Conservation (phyloP, 495 filamentous ascomycete species). For the Trichoderma virens region DNA sequence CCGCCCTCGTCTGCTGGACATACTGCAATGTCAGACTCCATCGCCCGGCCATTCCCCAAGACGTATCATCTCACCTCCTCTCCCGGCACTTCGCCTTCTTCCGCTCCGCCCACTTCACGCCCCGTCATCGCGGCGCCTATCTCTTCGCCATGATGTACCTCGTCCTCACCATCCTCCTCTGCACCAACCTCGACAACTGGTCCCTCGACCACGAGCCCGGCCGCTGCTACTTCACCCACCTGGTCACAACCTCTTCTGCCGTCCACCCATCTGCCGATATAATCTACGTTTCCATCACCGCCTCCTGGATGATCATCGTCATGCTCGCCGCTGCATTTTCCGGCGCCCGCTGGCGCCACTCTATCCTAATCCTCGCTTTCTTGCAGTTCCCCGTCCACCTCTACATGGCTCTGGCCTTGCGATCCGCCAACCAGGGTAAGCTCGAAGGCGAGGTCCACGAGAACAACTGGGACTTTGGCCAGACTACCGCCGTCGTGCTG, state of each 20-base stretch:
- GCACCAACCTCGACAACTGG: conserved; percentile 25
- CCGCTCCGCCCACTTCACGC: conserved; percentile 15
- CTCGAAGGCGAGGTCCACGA: conserved; percentile 26
- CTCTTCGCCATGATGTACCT: conserved; percentile 24
- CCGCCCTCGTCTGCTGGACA: conserved; percentile 29
- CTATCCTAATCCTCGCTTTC: conserved; percentile 20
- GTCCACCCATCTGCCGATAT: conserved; percentile 23
- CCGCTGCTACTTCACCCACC: conserved; percentile 23
- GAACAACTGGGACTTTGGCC: conserved; percentile 32
- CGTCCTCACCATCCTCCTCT: conserved; percentile 26
- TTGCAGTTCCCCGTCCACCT: conserved; percentile 31
- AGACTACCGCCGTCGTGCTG: conserved; percentile 29
- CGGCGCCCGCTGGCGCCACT: conserved; percentile 18
- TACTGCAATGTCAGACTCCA: conserved; percentile 15
- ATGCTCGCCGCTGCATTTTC: conserved; percentile 23
- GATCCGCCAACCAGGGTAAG: conserved; percentile 24
- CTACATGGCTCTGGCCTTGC: conserved; percentile 30
- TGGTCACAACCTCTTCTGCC: conserved; percentile 16
- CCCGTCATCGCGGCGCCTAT: conserved; percentile 23
- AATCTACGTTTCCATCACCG: conserved; percentile 25
- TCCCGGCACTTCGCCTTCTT: conserved; percentile 7
- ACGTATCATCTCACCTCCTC: background rate
- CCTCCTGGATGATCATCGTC: conserved; percentile 24
- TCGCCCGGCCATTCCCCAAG: background rate
- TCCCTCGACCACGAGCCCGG: conserved; percentile 18